Conservation (phyloP, 2,329 filamentous ascomycete genomes). For the Microcyclospora tardicrescens region DNA sequence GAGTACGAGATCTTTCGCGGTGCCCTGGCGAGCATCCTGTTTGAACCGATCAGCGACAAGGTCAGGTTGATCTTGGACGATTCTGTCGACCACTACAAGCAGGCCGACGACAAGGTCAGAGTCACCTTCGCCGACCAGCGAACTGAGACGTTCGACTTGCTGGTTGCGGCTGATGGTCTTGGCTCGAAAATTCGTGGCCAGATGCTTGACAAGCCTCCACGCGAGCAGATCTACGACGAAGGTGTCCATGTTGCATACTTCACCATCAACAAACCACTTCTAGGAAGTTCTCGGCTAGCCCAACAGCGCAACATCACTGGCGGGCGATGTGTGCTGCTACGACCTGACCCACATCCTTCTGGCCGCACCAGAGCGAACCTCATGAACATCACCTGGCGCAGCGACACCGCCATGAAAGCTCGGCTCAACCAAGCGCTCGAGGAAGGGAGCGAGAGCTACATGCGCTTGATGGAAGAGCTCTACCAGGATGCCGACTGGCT, state of each 20-base stretch:
- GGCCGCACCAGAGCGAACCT: constrained; percentile 1
- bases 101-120: constrained; percentile 2
- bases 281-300: constrained; percentile 15
- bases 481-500: constrained; percentile 18
- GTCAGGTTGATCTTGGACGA: constrained; percentile 10
- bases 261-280: constrained; percentile 12
- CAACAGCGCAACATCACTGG: constrained; percentile 12
- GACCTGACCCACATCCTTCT: constrained; percentile 8
- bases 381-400: constrained; percentile 1
- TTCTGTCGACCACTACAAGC: constrained; percentile 1
- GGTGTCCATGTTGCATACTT: constrained; percentile 7
- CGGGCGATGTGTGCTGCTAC: constrained; percentile 14
- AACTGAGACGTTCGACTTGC: constrained; percentile 12
- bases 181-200: constrained; percentile 13
- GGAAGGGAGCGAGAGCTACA: constrained; percentile 12
- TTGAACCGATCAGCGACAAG: constrained; percentile 16
- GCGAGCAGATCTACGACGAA: no score
- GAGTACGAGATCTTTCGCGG: constrained; percentile 45
- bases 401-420: constrained; percentile 2
- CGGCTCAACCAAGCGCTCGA: constrained; percentile 4
- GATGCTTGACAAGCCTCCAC: constrained; percentile 12
- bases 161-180: constrained; percentile 19
- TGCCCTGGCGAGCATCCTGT: constrained; percentile 35
- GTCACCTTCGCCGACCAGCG: constrained; percentile 4
- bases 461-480: no score